Base-by-base conservation (phyloP, 352 stramenopile species). In the Globisporangium emineosum region DNA sequence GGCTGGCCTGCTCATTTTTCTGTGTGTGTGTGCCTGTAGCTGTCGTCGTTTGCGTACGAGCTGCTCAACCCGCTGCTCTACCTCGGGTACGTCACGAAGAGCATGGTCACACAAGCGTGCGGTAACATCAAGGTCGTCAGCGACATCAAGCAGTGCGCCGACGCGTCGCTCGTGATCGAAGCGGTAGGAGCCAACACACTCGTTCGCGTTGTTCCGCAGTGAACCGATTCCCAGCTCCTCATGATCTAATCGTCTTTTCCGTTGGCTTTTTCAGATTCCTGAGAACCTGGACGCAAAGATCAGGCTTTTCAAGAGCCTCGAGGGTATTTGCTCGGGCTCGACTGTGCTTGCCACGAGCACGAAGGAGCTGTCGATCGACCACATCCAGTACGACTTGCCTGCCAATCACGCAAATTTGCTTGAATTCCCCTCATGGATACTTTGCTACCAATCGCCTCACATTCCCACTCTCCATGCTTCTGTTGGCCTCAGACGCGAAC, bases 21-120 rank as follows among this genome's bases (percentile, higher is more conserved):
- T n/a, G n/a, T n/a, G n/a, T n/a, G n/a, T n/a, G n/a, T n/a, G n/a
- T n/a, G n/a, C n/a, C n/a, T 52, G 29, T 56, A 89, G 80, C 62
- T 89, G 7, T 78, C 78, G 30, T 72, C 78, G 15, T 86, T 78
- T 55, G 77, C 77, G 53, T 88, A 84, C 51, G 81, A 89, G 57
- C 67, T 87, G 60, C 70, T 92, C 50, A 83, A 86, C 45, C 83
- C 83, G 59, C 69, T 92, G 68, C 68, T 88, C 60, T 79, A 88
- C 59, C 72, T 92, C 21, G 83, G 83, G 29, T 92, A 90, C 74
- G 81, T 90, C 29, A 88, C 81, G 67, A 87, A 90, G 72, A 81
- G 73, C 64, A 89, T 92, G 79, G 64, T 89, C 55, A 88, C 78
- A 12, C 72, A 80, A 27, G 81, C 79, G 0, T 87, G 79, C 63